Conservation (phyloP, 1,139 yeast species). For the Suhomyces kunorum region DNA sequence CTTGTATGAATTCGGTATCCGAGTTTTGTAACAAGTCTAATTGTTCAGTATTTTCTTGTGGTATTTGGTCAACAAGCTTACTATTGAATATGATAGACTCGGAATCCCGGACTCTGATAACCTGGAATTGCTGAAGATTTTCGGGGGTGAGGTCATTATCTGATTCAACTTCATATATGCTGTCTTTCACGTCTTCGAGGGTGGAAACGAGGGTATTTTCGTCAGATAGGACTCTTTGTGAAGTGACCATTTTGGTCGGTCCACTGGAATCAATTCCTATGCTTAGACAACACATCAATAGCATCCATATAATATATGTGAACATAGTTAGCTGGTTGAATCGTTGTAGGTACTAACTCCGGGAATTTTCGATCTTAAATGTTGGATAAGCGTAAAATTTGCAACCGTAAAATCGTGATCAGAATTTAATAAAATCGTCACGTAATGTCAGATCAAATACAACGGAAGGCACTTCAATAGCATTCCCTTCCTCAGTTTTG, state of each 20-base stretch:
- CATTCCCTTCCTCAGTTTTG: no score
- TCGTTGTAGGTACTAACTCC: no score
- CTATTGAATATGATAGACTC: slow-evolving; percentile 15
- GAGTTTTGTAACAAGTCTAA: no score
- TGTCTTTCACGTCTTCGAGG: slow-evolving; percentile 4
- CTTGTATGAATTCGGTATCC: slow-evolving; percentile 9
- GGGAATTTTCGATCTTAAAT: no score
- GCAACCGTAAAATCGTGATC: no score
- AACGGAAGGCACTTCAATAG: no score
- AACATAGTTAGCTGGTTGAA: no score
- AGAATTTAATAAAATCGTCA: no score
- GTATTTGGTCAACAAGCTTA: slow-evolving; percentile 3
- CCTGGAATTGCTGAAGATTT: slow-evolving; percentile 10
- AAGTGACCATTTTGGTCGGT: background rate
- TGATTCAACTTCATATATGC: slow-evolving; percentile 10
- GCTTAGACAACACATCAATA: background rate
- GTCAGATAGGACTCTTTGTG: background rate
- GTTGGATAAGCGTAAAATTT: no score
- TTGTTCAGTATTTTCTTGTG: background rate
- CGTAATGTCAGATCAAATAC: no score
- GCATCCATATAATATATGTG: background rate
- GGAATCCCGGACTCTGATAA: slow-evolving; percentile 11
- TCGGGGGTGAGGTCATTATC: slow-evolving; percentile 11
- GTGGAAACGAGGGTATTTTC: background rate
- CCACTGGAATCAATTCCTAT: background rate